Evolutionary conservation across 768 basidiomycete genomes (phyloP).

Genomic region (Dacryopinax primogenitus): DNA sequence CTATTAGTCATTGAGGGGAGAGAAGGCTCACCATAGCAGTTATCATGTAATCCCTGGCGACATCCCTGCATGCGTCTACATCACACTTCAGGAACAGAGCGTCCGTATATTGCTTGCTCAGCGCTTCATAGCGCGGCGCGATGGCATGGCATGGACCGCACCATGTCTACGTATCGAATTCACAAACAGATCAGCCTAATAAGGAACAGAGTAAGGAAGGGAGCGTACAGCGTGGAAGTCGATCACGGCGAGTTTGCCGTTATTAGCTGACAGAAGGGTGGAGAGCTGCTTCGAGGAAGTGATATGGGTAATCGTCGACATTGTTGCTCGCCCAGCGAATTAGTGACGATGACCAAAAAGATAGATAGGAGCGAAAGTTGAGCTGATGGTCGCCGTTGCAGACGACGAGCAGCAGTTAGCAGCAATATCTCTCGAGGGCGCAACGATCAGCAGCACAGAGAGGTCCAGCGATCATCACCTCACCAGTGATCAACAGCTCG

Average conservation of each 20-base stretch:
- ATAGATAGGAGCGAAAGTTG: neutral
- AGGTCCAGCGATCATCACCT: too few relatives aligned
- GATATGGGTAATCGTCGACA: slow-evolving; percentile 49
- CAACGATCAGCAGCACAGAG: too few relatives aligned
- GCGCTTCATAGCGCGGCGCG: slow-evolving; percentile 57
- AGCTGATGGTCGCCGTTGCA: neutral
- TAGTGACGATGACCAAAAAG: neutral
- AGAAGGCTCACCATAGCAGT: slow-evolving; percentile 44
- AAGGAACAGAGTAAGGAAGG: neutral
- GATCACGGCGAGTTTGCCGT: slow-evolving; percentile 59
- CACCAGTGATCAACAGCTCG: neutral
- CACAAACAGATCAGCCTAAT: neutral
- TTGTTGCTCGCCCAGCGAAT: slow-evolving; percentile 18
- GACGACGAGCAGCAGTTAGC: too few relatives aligned
- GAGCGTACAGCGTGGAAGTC: slow-evolving; percentile 70
- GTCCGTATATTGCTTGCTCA: slow-evolving; percentile 52
- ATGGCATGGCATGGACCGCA: slow-evolving; percentile 79
- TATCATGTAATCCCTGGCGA: slow-evolving; percentile 49
- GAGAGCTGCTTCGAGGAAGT: slow-evolving; percentile 52
- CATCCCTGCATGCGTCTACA: slow-evolving; percentile 56
- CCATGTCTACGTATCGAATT: slow-evolving; percentile 35
- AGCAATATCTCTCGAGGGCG: too few relatives aligned
- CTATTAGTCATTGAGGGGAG: neutral
- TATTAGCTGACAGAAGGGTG: slow-evolving; percentile 42
- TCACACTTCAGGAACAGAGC: slow-evolving; percentile 63